Evolutionary conservation across 345 rosid species (phyloP), one percentile per base, ranked within the genome.

Genomic region (Erucastrum elatum): DNA sequence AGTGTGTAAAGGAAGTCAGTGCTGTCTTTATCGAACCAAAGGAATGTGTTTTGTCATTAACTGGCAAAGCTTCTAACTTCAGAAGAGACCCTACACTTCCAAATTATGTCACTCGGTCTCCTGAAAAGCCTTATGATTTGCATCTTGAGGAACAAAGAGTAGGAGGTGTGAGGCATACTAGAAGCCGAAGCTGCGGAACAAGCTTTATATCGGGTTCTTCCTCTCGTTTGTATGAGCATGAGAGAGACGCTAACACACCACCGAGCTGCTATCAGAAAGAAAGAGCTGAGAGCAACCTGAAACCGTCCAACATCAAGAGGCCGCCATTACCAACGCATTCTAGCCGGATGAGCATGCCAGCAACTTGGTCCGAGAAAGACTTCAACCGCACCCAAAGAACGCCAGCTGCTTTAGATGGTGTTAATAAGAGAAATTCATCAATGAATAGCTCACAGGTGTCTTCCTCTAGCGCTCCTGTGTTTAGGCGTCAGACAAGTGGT

Each of bases 161-260:
- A 29, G 78, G 78, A 71, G 84, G 85, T 79, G 77, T 78, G 80
- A 82, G 84, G 79, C 73, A 89, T 68, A 55, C 58, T 13, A 87
- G 88, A 70, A 94, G 96, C 83, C 88, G 70, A 79, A 94, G 98
- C 82, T 90, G 91, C 72, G 84, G 81, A 81, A 88, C 90, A 59
- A 86, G 85, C 68, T 75, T 90, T 10, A 69, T 66, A 66, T 64
- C 75, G 2, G 82, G 58, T 66, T 80, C 75, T 62, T 75, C 86
- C 27, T 51, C 71, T 2, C 9, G 68, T 58, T 79, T 77, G 77
- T 77, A 55, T 70, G 87, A 85, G 78, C 75, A 59, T 67, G 87
- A 85, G 78, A 80, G 65, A 69, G 72, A 77, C 51, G 86, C 71
- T 26, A 71, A 72, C 78, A 81, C 87, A n/a, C 84, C 87, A 11